Conservation (phyloP, 306 rosid genomes). For the Pyrus betulifolia region DNA sequence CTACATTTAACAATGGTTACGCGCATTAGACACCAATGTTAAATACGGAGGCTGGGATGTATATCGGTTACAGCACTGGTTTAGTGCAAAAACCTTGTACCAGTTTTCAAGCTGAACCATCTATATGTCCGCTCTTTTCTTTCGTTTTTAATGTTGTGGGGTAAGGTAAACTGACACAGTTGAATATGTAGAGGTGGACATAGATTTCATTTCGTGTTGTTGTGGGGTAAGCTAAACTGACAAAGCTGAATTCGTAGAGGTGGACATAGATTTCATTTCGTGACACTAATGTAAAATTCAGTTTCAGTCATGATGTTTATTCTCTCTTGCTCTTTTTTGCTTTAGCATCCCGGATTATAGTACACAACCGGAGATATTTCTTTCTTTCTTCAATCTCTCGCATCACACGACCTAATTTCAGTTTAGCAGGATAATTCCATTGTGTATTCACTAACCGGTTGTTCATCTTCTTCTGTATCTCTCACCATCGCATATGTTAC, state of each 20-base stretch:
- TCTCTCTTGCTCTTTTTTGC: neutral
- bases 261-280: neutral
- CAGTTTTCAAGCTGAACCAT: neutral
- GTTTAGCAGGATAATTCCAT: neutral
- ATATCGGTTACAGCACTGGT: too few relatives aligned
- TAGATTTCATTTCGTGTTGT: neutral
- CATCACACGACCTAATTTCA: neutral
- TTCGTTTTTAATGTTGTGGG: neutral
- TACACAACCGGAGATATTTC: neutral
- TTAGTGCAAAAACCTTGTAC: neutral
- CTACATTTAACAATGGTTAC: neutral
- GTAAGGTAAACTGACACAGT: constrained; percentile 9
- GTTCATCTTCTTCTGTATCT: neutral
- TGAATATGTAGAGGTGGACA: neutral
- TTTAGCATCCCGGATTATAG: neutral
- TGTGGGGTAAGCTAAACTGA: constrained; percentile 8
- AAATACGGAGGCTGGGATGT: too few relatives aligned
- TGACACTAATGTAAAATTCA: neutral
- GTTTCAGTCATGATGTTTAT: neutral
- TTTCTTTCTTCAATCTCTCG: neutral
- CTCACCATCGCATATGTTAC: neutral
- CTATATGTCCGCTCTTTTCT: neutral
- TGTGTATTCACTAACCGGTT: neutral
- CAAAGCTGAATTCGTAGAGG: neutral
- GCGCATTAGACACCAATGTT: too few relatives aligned